Base-by-base conservation (phyloP, 352 stramenopile genomes). In the Pythium insidiosum region DNA sequence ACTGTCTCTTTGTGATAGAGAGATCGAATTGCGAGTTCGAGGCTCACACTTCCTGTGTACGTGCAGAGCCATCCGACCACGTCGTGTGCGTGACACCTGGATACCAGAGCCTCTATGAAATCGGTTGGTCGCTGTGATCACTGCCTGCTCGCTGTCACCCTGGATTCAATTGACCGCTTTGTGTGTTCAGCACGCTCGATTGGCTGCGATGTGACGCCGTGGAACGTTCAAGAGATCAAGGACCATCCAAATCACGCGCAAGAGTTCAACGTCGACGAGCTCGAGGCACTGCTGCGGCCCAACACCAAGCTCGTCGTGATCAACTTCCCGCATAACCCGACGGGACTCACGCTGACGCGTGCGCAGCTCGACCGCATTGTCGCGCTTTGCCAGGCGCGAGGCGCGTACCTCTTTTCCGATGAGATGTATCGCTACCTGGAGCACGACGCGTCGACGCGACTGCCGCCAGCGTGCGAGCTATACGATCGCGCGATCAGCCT, bases 271-370 rank as follows among this genome's bases (percentile, higher is more conserved):
- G 45, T 83, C 25, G 35, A 53, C 20, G 55, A 69, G 10, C 53
- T 88, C 18, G 45, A 61, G 18, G 12, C 19, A 10, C 47, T 84
- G 3, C 46, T 86, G 13, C 48, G 43, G 9, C 43, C 46, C 15
- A 67, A 65, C 38, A 79, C 68, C 3, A 89, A 87, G 56, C 42
- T 87, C 19, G 40, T 88, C 5, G 51, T 85, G 2, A 50, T 88
- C 36, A 88, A 88, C 61, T 89, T 89, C 37, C 75, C 75, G 6
- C 75, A 88, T 56, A 88, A 88, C 37, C 75, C 75, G 13, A 88
- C 75, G 2, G 75, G 75, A 0, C 63, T 64, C 31, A 39, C 79
- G 20, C 62, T 66, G 0, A 54, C 53, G 2, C 49, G 51, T 26
- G 47, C 41, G 22, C 71, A 89, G 29, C 73, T 52, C 43, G 33